phyloP scores from a whole-genome alignment of 2,329 filamentous ascomycete genomes.

The Dactylellina parvicollis region DNA sequence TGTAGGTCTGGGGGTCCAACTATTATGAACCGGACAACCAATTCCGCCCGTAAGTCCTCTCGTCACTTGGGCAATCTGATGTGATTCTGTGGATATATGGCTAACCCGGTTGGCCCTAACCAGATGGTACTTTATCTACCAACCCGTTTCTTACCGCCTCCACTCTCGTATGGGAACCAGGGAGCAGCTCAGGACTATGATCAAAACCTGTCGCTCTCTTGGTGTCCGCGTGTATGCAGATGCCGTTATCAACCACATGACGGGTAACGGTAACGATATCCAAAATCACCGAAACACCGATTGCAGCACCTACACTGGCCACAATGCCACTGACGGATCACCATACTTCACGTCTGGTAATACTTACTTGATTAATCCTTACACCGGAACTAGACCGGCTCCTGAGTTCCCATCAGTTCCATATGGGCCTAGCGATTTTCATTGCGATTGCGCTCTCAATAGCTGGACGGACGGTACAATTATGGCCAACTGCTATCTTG shows the following conservation, averaged over 20 bases:
- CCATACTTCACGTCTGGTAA: conserved; percentile 59
- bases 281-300: conserved; percentile 58
- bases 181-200: conserved; percentile 57
- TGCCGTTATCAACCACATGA: conserved; percentile 59
- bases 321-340: conserved; percentile 58
- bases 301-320: conserved; percentile 57
- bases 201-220: conserved; percentile 57
- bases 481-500: conserved; percentile 58
- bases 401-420: conserved; percentile 59
- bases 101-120: neutral
- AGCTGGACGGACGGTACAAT: conserved; percentile 59
- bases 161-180: conserved; percentile 58
- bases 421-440: conserved; percentile 59
- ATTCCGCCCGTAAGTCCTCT: conserved; percentile 57
- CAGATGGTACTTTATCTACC: conserved; percentile 55
- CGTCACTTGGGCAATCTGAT: neutral
- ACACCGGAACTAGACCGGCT: conserved; percentile 58
- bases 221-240: conserved; percentile 59
- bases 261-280: conserved; percentile 58
- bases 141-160: conserved; percentile 59
- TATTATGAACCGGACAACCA: conserved; percentile 59
- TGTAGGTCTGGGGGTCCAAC: conserved; percentile 58
- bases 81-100: neutral
- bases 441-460: conserved; percentile 58
- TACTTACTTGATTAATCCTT: conserved; percentile 58